phyloP scores from a whole-genome alignment of 768 basidiomycete genomes.

The Mycena epipterygia region DNA sequence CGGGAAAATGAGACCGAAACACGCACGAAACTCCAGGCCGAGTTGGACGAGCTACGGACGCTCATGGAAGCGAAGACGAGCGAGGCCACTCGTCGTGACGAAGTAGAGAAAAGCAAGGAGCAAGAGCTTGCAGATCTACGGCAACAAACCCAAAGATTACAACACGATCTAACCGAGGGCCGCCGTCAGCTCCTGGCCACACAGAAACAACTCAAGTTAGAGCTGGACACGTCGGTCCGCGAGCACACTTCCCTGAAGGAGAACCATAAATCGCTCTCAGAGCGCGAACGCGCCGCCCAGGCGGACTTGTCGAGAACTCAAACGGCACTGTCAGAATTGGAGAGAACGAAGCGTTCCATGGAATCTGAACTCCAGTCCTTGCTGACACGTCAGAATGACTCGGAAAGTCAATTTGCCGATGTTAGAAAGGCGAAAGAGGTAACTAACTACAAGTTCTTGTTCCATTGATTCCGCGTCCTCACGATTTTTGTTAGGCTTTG shows the following conservation, averaged over 20 bases:
- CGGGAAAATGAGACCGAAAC: constrained; percentile 58
- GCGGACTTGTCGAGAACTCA: constrained; percentile 65
- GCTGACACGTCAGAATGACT: constrained; percentile 77
- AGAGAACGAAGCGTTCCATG: constrained; percentile 74
- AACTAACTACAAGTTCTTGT: constrained; percentile 37
- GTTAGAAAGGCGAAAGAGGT: constrained; percentile 82
- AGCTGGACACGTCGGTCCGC: constrained; percentile 73
- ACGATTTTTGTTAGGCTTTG: constrained; percentile 62
- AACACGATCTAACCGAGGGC: constrained; percentile 75
- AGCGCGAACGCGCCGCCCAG: constrained; percentile 68
- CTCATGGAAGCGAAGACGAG: constrained; percentile 87
- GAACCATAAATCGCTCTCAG: constrained; percentile 75
- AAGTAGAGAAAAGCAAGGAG: constrained; percentile 91
- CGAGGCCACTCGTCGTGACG: constrained; percentile 86
- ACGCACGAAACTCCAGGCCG: constrained; percentile 78
- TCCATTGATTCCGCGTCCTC: background rate
- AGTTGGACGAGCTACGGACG: constrained; percentile 89
- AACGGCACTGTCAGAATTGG: constrained; percentile 65
- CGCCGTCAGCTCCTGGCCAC: constrained; percentile 72
- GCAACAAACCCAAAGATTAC: constrained; percentile 68
- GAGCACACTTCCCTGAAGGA: constrained; percentile 73
- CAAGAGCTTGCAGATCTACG: constrained; percentile 84
- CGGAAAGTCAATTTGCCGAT: constrained; percentile 74
- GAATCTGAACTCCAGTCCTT: constrained; percentile 82
- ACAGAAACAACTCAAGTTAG: constrained; percentile 82